Evolutionary conservation across 805 yeast species (phyloP), one percentile per base, ranked within the genome.

Genomic region (Candida coleopterorum): DNA sequence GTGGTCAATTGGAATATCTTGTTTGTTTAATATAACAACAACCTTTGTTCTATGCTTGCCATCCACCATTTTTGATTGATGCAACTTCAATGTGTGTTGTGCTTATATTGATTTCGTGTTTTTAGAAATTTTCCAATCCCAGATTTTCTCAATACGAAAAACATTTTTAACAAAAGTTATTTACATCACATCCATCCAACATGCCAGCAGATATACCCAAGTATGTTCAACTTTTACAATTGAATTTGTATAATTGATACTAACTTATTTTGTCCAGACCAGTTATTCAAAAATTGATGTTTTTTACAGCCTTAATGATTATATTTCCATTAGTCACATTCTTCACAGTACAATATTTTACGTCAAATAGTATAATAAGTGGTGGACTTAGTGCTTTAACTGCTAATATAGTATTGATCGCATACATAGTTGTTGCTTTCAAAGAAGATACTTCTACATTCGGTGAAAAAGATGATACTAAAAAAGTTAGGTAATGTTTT

Each of bases 351-450:
- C 81, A 77, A 46, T 70, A 68, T 47, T 39, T 66, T 14, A 58
- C 62, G 40, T 53, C 48, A 36, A 83, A 75, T 49, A 74, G 88
- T 1, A 57, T 84, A 10, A 62, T 81, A 9, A 79, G 87, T 34
- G 94, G 94, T 28, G 93, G 93, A 3, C 52, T 79, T n/a, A 86
- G 89, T 25, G 93, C 93, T 2, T 66, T 76, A 12, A 75, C 75
- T 39, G 93, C 93, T 18, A 85, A 85, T 51, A 60, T 79, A 6
- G 93, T 85, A 15, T 62, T 85, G 45, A 74, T 84, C 35, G 85
- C 83, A 1, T 85, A 81, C 50, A 77, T 85, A 23, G 67, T 81
- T 12, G 83, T 74, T 41, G 93, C 94, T 1, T 84, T 84, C 58
- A 72, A 71, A 16, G 94, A 85, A 53, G 82, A 81, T 35, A 56